Percentiles rank a stretch among this genome's conserved stretches.
Evolutionary conservation across 306 rosid genomes (phyloP).

Genomic region (Trifolium subterraneum): DNA sequence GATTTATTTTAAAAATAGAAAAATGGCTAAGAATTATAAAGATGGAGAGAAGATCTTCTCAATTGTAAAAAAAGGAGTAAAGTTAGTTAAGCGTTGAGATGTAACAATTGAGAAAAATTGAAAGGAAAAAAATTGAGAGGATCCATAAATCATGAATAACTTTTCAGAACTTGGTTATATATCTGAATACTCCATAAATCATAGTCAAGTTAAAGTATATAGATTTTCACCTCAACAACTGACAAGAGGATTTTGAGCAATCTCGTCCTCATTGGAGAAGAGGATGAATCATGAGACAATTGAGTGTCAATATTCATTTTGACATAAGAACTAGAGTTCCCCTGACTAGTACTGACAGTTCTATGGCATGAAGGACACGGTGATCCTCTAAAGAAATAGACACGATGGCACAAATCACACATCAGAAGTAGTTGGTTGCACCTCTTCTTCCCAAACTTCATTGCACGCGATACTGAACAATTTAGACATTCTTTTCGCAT

Average conservation of each 20-base stretch:
- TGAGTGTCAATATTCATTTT: conserved; percentile 35
- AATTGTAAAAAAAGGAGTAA: too few relatives aligned
- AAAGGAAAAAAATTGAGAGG: too few relatives aligned
- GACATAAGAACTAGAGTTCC: conserved; percentile 49
- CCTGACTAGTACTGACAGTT: conserved; percentile 44
- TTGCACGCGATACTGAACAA: conserved; percentile 55
- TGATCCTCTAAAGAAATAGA: conserved; percentile 48
- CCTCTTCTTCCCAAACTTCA: conserved; percentile 61
- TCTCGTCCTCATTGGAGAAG: conserved; percentile 61
- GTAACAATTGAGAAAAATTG: too few relatives aligned
- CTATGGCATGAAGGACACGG: conserved; percentile 58
- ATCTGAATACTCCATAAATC: conserved; percentile 26
- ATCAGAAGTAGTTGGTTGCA: conserved; percentile 50
- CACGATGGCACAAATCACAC: conserved; percentile 58
- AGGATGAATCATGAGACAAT: conserved; percentile 42
- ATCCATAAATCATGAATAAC: too few relatives aligned
- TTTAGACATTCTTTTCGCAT: conserved; percentile 65
- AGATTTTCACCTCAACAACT: conserved; percentile 64
- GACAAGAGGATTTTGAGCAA: conserved; percentile 66
- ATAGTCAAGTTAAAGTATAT: conserved; percentile 31
- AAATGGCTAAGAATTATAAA: conserved; percentile 6
- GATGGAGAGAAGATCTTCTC: too few relatives aligned
- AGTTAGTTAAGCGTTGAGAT: too few relatives aligned
- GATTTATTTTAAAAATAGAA: not conserved
- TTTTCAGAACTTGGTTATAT: conserved; percentile 4